Evolutionary conservation across 305 asterid species (phyloP), one percentile per base, ranked within the genome.

Genomic region (Fraxinus paxiana): DNA sequence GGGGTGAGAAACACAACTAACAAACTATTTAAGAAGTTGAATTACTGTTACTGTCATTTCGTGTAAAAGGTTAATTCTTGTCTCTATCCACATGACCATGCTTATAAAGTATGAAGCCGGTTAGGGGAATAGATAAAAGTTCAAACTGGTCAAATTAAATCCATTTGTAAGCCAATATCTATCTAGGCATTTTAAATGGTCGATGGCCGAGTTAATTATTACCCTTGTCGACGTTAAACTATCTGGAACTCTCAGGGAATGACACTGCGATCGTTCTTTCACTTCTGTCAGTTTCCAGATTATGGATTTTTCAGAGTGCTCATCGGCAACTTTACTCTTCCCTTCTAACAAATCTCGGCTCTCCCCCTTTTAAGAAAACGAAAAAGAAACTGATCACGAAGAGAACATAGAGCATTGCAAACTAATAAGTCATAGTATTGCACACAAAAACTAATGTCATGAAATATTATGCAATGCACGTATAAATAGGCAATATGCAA

Each of bases 241-340:
- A 80, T 90, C 92, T 12, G 94, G 88, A 76, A 89, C 88, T 84
- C 89, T 88, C 88, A 87, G 67, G 20, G 91, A 83, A 51, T 87
- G 91, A 83, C 94, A 90, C 69, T 90, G 91, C 67, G 89, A 82
- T 76, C 90, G 84, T 78, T 90, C 91, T 84, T 85, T 88, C 69
- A 90, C 87, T 86, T 90, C 92, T 17, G 90, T 84, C 51, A 87
- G 82, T 84, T 88, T 90, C 94, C 92, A 90, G 31, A 83, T 82
- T 83, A 91, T 88, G 80, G 92, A 84, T 82, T 86, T 89, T 48
- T 90, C 91, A 48, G 75, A 24, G 48, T 92, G 69, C 73, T 90
- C 94, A 73, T 90, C 92, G 24, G 83, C 87, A 76, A 83, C 80
- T 83, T 88, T 89, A 69, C 88, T 87, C 83, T 89, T 90, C 20